Conservation (phyloP, 495 filamentous ascomycete genomes). For the Lasiosphaeria hispida region DNA sequence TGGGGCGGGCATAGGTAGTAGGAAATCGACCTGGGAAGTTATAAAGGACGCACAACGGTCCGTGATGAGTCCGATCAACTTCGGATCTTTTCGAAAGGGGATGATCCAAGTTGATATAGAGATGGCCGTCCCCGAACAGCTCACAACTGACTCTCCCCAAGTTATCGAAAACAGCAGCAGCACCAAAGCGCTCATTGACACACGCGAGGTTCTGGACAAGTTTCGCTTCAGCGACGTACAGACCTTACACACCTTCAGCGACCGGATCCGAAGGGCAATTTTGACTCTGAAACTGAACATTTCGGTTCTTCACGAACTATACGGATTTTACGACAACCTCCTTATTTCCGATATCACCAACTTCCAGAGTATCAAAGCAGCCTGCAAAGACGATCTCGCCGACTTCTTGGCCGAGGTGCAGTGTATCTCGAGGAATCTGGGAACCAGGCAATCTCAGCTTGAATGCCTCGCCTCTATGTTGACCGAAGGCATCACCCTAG, state of each 20-base stretch:
- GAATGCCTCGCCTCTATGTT: constrained; percentile 16
- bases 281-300: constrained; percentile 34
- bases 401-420: constrained; percentile 11
- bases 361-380: constrained; percentile 4
- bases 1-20: background rate
- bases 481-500: constrained; percentile 17
- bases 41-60: background rate
- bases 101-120: background rate
- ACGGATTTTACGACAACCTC: constrained; percentile 1
- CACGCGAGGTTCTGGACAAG: constrained; percentile 8
- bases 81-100: background rate
- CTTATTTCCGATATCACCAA: background rate
- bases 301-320: constrained; percentile 23
- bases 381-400: background rate
- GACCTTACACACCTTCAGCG: constrained; percentile 33
- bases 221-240: constrained; percentile 38
- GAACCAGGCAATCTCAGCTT: constrained; percentile 10
- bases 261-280: constrained; percentile 33
- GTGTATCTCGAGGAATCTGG: constrained; percentile 13
- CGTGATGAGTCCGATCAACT: background rate
- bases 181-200: background rate
- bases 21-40: constrained; percentile 1
- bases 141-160: background rate
- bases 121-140: background rate
- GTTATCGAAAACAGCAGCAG: background rate